Conservation (phyloP, 2,329 filamentous ascomycete species). For the Microdochium nivale region DNA sequence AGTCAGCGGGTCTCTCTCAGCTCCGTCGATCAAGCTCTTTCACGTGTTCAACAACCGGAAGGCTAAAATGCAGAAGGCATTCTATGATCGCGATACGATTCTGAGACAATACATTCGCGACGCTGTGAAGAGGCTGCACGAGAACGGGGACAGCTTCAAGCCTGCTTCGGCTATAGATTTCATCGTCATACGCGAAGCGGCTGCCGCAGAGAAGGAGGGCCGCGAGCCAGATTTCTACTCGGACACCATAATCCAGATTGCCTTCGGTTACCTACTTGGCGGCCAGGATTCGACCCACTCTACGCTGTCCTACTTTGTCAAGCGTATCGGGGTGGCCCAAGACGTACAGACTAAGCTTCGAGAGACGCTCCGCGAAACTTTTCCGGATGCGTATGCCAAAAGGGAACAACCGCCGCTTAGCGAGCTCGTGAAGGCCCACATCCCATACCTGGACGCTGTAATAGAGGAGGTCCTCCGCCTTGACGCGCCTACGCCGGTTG, state of each 20-base stretch:
- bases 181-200: not conserved
- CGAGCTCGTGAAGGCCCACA: slow-evolving; percentile 5
- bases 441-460: slow-evolving; percentile 10
- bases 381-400: slow-evolving; percentile 2
- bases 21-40: not conserved
- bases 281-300: slow-evolving; percentile 5
- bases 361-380: slow-evolving; percentile 1
- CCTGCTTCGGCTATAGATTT: not conserved
- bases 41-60: not conserved
- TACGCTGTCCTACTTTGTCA: slow-evolving; percentile 4
- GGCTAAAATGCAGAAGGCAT: not conserved
- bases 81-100: not conserved
- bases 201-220: slow-evolving; percentile 1
- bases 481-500: slow-evolving; percentile 2
- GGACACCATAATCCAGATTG: not conserved
- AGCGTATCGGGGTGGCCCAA: not conserved
- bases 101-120: not conserved
- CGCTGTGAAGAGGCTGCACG: not conserved
- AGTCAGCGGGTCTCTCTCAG: not conserved
- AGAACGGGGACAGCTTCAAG: not conserved
- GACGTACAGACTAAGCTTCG: slow-evolving; percentile 6
- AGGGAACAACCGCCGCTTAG: slow-evolving; percentile 3
- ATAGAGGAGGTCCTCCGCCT: slow-evolving; percentile 8
- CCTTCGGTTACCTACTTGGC: slow-evolving; percentile 5
- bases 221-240: not conserved